Conservation (phyloP, 805 yeast genomes). For the Yamadazyma olivae region DNA sequence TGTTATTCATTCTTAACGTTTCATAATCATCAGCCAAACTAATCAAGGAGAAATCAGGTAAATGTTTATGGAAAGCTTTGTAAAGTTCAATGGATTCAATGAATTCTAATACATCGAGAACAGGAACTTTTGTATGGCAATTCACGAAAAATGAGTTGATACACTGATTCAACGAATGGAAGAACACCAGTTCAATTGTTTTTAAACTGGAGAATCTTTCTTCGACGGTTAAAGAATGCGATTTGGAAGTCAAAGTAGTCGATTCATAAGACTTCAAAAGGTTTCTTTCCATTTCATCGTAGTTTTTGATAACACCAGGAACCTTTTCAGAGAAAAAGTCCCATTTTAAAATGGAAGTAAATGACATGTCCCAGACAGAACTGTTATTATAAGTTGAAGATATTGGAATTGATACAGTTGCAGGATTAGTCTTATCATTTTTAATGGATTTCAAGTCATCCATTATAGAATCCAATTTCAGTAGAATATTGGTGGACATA, state of each 20-base stretch:
- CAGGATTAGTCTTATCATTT: slow-evolving; percentile 1
- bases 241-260: neutral
- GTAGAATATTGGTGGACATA: slow-evolving; percentile 21
- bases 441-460: slow-evolving; percentile 20
- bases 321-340: slow-evolving; percentile 15
- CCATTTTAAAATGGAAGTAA: slow-evolving; percentile 29
- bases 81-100: slow-evolving; percentile 27
- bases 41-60: slow-evolving; percentile 18
- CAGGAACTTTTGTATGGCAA: slow-evolving; percentile 32
- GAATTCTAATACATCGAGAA: slow-evolving; percentile 25
- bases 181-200: slow-evolving; percentile 19
- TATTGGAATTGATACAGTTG: neutral
- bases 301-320: slow-evolving; percentile 7
- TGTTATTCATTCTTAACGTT: slow-evolving; percentile 11
- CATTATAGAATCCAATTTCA: slow-evolving; percentile 28
- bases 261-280: slow-evolving; percentile 3
- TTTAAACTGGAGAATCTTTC: slow-evolving; percentile 12
- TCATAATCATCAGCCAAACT: slow-evolving; percentile 8
- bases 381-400: neutral
- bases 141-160: slow-evolving; percentile 28
- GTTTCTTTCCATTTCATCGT: slow-evolving; percentile 5
- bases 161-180: slow-evolving; percentile 7
- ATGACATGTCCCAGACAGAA: slow-evolving; percentile 31
- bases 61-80: slow-evolving; percentile 17
- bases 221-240: slow-evolving; percentile 4